Evolutionary conservation across 2,329 filamentous ascomycete genomes (phyloP).

Genomic region (Ceratocystis ficicola): DNA sequence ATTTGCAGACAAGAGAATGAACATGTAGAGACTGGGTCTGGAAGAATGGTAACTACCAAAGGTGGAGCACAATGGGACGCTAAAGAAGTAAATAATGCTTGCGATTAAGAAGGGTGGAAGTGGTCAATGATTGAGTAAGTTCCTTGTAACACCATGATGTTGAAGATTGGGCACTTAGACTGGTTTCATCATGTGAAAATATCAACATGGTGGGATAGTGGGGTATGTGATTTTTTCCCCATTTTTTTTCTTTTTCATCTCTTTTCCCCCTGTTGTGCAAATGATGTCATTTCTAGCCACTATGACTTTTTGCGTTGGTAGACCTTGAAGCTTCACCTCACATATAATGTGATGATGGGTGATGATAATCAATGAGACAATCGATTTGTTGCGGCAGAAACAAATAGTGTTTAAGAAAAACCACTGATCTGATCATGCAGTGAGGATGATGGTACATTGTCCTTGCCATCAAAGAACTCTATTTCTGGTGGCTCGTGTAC

Average conservation of each 20-base stretch:
- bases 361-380: too few relatives aligned
- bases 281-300: slow-evolving; percentile 3
- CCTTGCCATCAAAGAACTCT: background rate
- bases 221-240: background rate
- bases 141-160: background rate
- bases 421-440: background rate
- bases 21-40: background rate
- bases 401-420: background rate
- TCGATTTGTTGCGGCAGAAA: too few relatives aligned
- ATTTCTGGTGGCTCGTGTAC: slow-evolving; percentile 7
- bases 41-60: background rate
- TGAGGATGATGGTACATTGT: background rate
- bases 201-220: background rate
- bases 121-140: background rate
- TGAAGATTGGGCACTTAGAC: background rate
- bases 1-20: slow-evolving; percentile 28
- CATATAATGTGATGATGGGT: background rate
- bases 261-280: background rate
- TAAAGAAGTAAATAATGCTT: too few relatives aligned
- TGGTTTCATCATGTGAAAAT: slow-evolving; percentile 5
- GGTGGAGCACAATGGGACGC: too few relatives aligned
- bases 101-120: too few relatives aligned
- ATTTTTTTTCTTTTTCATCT: background rate
- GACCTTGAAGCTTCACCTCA: background rate
- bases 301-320: background rate